Evolutionary conservation across 2,329 filamentous ascomycete species (phyloP).

Genomic region (Dryadomyces quercivorus): DNA sequence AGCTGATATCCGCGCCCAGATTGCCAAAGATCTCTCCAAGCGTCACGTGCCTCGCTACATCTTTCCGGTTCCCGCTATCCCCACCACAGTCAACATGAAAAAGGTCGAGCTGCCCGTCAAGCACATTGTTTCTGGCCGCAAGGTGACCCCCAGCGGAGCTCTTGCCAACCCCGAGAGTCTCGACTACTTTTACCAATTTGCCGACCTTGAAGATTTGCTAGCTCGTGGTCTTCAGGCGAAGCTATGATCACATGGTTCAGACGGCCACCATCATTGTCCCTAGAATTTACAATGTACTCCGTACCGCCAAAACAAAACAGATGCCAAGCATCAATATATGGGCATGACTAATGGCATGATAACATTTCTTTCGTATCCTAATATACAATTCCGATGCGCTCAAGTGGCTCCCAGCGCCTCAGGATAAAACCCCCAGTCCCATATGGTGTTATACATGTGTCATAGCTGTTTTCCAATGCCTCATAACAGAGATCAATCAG

Average conservation of each 20-base stretch:
- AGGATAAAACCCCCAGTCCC: not conserved
- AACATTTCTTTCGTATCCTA: not conserved
- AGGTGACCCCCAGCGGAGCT: slow-evolving; percentile 64
- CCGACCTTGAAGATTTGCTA: slow-evolving; percentile 51
- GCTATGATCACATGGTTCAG: too few relatives aligned
- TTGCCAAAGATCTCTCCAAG: slow-evolving; percentile 54
- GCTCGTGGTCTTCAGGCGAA: not conserved
- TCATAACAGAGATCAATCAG: not conserved
- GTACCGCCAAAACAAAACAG: too few relatives aligned
- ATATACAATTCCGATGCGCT: not conserved
- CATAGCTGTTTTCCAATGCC: not conserved
- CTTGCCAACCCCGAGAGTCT: slow-evolving; percentile 64
- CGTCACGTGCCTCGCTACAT: slow-evolving; percentile 68
- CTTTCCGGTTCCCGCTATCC: slow-evolving; percentile 71
- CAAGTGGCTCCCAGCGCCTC: too few relatives aligned
- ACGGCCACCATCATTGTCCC: too few relatives aligned
- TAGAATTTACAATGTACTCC: too few relatives aligned
- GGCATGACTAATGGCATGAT: not conserved
- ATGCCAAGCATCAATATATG: not conserved
- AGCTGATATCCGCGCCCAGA: slow-evolving; percentile 47
- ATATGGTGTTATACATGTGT: not conserved
- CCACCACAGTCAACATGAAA: slow-evolving; percentile 74
- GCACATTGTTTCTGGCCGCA: slow-evolving; percentile 66
- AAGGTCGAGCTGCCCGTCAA: slow-evolving; percentile 80
- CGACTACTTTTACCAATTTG: slow-evolving; percentile 70